phyloP scores from a whole-genome alignment of 345 rosid genomes.

The Noccaea bulbosa region DNA sequence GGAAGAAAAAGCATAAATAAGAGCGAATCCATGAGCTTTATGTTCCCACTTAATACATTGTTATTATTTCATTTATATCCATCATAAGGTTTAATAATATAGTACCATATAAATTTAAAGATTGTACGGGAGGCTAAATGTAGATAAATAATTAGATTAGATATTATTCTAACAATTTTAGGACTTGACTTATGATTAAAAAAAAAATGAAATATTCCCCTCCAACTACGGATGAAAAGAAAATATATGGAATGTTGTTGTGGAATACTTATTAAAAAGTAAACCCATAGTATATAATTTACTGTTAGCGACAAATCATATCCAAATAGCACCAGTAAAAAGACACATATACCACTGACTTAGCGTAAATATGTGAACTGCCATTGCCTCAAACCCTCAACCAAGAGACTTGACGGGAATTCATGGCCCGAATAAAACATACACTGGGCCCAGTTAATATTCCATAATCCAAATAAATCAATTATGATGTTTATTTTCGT shows the following conservation, averaged over 20 bases:
- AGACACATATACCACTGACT: conserved; percentile 28
- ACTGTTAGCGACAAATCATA: conserved; percentile 39
- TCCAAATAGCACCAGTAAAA: conserved; percentile 10
- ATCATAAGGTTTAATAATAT: conserved; percentile 4
- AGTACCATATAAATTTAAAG: not conserved
- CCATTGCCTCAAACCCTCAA: not conserved
- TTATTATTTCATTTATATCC: not conserved
- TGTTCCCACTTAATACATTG: conserved; percentile 12
- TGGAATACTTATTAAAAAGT: conserved; percentile 34
- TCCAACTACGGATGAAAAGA: conserved; percentile 26
- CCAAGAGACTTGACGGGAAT: conserved; percentile 20
- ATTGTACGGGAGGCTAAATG: not conserved
- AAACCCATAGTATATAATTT: conserved; percentile 22
- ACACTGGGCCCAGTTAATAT: conserved; percentile 30
- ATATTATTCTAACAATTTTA: not conserved
- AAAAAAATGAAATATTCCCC: conserved; percentile 30
- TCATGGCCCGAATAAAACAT: conserved; percentile 37
- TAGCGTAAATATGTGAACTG: conserved; percentile 27
- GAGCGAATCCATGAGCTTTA: not conserved
- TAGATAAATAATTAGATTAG: not conserved
- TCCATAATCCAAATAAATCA: conserved; percentile 26
- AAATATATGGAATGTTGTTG: not conserved
- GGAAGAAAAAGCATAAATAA: not conserved
- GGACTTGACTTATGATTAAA: conserved; percentile 17
- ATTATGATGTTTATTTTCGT: not conserved